Conservation (phyloP, 768 basidiomycete species). For the Boletales sp. region DNA sequence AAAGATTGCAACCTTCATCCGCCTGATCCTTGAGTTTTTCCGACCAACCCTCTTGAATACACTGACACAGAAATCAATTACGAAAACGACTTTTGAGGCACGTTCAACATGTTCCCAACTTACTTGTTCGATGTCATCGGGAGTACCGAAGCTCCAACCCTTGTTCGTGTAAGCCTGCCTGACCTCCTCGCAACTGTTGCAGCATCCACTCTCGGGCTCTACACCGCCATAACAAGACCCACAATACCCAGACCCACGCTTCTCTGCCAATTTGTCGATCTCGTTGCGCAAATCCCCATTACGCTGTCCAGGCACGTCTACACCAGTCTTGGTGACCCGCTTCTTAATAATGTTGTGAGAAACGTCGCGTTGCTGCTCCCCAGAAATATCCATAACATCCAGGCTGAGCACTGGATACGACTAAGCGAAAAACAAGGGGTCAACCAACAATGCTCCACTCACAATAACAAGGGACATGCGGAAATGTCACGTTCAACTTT, state of each 20-base stretch:
- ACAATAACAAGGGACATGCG: conserved; percentile 97
- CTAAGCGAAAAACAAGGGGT: too few relatives aligned
- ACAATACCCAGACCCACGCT: conserved; percentile 67
- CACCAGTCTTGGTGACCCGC: conserved; percentile 61
- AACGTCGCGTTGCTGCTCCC: conserved; percentile 89
- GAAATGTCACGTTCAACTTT: conserved; percentile 90
- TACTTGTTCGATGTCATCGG: conserved; percentile 91
- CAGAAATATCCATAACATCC: conserved; percentile 98
- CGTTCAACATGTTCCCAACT: conserved; percentile 17
- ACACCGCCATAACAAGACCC: conserved; percentile 95
- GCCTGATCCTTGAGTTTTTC: conserved; percentile 91
- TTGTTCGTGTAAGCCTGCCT: conserved; percentile 83
- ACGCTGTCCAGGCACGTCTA: conserved; percentile 51
- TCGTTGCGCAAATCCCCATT: conserved; percentile 79
- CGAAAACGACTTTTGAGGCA: not conserved
- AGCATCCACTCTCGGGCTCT: conserved; percentile 77
- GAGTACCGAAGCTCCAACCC: conserved; percentile 94
- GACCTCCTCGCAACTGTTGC: conserved; percentile 95
- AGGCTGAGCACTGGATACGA: conserved; percentile 74
- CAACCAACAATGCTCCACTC: conserved; percentile 33
- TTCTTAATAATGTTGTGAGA: conserved; percentile 87
- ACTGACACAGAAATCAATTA: conserved; percentile 45
- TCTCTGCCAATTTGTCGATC: conserved; percentile 70
- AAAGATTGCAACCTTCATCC: conserved; percentile 91
- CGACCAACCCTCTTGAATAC: conserved; percentile 90